phyloP scores from a whole-genome alignment of 805 yeast species.

The Ogataea minuta region DNA sequence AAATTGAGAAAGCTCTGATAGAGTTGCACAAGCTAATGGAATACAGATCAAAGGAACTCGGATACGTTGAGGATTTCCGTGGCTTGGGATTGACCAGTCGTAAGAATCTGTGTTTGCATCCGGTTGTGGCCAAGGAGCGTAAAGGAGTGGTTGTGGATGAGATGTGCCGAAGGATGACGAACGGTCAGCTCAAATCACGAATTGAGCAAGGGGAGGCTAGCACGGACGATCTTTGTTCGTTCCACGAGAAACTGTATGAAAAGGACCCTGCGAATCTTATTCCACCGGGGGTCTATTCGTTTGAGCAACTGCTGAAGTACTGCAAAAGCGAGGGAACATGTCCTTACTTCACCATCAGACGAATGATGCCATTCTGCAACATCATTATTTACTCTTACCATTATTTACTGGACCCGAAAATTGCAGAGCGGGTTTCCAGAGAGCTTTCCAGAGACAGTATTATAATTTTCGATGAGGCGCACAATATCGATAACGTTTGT shows the following conservation, averaged over 20 bases:
- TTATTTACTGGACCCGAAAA: constrained; percentile 93
- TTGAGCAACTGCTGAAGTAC: constrained; percentile 75
- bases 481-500: constrained; percentile 97
- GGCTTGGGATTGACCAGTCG: constrained; percentile 94
- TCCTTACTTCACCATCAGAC: constrained; percentile 95
- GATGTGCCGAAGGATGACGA: constrained; percentile 90
- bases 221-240: constrained; percentile 68
- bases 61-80: constrained; percentile 84
- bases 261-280: constrained; percentile 84
- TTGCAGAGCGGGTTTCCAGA: constrained; percentile 90
- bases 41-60: constrained; percentile 77
- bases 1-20: constrained; percentile 93
- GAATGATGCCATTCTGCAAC: constrained; percentile 95
- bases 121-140: constrained; percentile 79
- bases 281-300: constrained; percentile 93
- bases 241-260: constrained; percentile 85
- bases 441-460: constrained; percentile 92
- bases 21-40: constrained; percentile 89
- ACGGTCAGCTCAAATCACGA: constrained; percentile 76
- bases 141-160: constrained; percentile 95
- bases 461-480: constrained; percentile 97
- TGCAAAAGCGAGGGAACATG: constrained; percentile 81
- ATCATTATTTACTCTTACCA: constrained; percentile 95
- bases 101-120: constrained; percentile 91
- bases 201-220: constrained; percentile 59